Evolutionary conservation across 1,284 basidiomycete species (phyloP), one percentile per base, ranked within the genome.

Genomic region (Athelia psychrophila): DNA sequence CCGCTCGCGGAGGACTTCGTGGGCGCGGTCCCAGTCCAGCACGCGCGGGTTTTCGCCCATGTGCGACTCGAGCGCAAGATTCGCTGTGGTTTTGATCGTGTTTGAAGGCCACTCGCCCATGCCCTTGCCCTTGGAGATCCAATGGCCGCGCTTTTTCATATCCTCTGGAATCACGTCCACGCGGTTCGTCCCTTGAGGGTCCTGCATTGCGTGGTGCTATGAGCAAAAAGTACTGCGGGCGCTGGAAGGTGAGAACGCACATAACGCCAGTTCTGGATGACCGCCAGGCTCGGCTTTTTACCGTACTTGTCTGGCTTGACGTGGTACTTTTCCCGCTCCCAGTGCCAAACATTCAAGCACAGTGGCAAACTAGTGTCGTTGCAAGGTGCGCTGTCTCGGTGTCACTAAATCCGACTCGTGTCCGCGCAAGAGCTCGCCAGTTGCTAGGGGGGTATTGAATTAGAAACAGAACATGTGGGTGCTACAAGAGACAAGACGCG

Each of bases 181-280:
- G 27, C 71, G 69, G 4, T 61, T 61, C 49, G 69, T 53, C 25
- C 58, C 59, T 18, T 56, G 55, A 13, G 67, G 61, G 52, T 73
- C 72, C 27, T 30, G 27, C 13, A n/a, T n/a, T n/a, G n/a, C n/a
- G n/a, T 13, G 6, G 13, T 13, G 27, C 27, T 5, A 30, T 30
- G 6, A 30, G 27, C 27, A 30, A 30, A 30, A 5, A 13, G 13
- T n/a, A n/a, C n/a, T n/a, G 13, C 27, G 27, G 13, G 27, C 27
- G 27, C 27, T 6, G 13, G 27, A 30, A 30, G 27, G 27, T 13
- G 6, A 30, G n/a, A 30, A 30, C 27, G 27, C 27, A 30, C 27
- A 52, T 72, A 73, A 55, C 65, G 63, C 22, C 57, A 50, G 54
- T 74, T 74, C 20, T 66, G 63, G 50, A 74, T 67, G 24, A 66